Percentiles rank a stretch among this genome's conserved stretches.
These are phyloP conservation scores for Metschnikowia matae DNA, from an alignment of 805 yeast genomes.

Conservation along the genomic window DNA sequence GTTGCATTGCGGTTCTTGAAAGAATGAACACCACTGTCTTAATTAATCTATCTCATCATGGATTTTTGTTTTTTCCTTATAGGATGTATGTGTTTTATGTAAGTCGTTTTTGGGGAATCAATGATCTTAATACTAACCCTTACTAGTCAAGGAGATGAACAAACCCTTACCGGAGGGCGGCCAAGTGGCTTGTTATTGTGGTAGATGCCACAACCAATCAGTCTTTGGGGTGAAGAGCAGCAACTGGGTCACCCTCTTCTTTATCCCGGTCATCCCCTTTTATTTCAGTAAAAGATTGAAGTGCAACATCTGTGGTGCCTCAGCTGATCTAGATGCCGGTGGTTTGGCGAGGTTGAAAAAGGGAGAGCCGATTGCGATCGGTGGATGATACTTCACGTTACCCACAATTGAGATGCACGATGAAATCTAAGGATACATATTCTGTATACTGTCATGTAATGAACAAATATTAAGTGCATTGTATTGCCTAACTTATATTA, in stretches of 20 bases:
- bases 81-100: constrained; percentile 15
- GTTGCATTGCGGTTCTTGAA: neutral
- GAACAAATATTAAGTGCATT: neutral
- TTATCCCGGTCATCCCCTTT: constrained; percentile 17
- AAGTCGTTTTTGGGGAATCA: too few relatives aligned
- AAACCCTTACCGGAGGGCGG: constrained; percentile 15
- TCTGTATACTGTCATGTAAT: neutral
- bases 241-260: constrained; percentile 39
- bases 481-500: neutral
- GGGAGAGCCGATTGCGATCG: constrained; percentile 18
- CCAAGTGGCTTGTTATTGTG: constrained; percentile 37
- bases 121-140: constrained; percentile 6
- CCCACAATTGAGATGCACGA: too few relatives aligned
- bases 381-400: constrained; percentile 4
- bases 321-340: constrained; percentile 15
- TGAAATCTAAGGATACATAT: too few relatives aligned
- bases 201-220: constrained; percentile 54
- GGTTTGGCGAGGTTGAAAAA: constrained; percentile 12
- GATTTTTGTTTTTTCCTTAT: constrained; percentile 18
- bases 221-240: constrained; percentile 50
- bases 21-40: neutral
- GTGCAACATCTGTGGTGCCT: constrained; percentile 19
- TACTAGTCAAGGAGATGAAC: constrained; percentile 15
- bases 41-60: constrained; percentile 5
- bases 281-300: constrained; percentile 13